phyloP scores from a whole-genome alignment of 208 protist species.

The Endotrypanum monterogeii region DNA sequence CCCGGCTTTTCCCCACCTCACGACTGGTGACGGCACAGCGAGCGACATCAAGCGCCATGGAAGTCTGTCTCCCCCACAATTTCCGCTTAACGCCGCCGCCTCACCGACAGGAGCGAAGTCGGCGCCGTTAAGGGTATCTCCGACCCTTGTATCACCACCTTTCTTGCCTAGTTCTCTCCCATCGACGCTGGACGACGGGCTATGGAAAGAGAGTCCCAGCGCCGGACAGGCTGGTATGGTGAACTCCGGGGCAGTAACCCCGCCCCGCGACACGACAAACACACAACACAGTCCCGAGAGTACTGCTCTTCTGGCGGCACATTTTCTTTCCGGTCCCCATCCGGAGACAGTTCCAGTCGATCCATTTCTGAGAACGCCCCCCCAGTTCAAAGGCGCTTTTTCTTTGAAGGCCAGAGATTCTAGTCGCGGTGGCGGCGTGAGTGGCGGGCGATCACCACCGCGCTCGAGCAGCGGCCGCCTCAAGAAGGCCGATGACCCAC shows the following conservation, averaged over 20 bases:
- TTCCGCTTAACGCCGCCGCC: background rate
- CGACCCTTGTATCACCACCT: background rate
- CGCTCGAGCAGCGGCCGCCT: background rate
- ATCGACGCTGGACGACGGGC: conserved; percentile 32
- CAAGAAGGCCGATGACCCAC: background rate
- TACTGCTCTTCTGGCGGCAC: background rate
- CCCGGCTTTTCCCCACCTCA: background rate
- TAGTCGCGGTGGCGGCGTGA: background rate
- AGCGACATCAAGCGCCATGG: too few species aligned
- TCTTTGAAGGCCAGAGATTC: background rate
- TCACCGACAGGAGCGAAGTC: background rate
- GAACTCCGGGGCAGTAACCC: conserved; percentile 8
- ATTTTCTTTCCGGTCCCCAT: background rate
- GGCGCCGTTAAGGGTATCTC: background rate
- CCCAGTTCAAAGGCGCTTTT: conserved; percentile 8
- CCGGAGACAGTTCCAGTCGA: conserved; percentile 25
- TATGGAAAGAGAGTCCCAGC: conserved; percentile 18
- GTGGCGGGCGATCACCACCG: background rate
- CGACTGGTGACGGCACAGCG: background rate
- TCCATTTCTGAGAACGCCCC: conserved; percentile 31
- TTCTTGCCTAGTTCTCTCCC: conserved; percentile 14
- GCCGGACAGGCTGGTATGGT: background rate
- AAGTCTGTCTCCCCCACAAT: background rate
- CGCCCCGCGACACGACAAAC: background rate
- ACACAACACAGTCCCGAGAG: background rate